Evolutionary conservation across 192 early-diverging fungal genomes (phyloP), one percentile per base, ranked within the genome.

Genomic region (Obelidium mucronatum): DNA sequence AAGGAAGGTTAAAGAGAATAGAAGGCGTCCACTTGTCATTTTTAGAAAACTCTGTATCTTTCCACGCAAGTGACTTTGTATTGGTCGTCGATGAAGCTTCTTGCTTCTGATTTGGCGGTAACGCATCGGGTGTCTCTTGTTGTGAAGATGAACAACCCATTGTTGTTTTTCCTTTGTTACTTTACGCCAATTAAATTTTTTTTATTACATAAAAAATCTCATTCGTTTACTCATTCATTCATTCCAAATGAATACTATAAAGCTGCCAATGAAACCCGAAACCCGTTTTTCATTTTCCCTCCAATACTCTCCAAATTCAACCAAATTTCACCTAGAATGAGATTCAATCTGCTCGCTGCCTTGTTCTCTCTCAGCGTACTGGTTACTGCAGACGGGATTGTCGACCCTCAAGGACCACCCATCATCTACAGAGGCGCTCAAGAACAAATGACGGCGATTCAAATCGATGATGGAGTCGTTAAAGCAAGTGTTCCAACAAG

Each of bases 71-170:
- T 28, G 19, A 8, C 8, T 22, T n/a, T n/a, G n/a, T n/a, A n/a
- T n/a, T 5, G 52, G 5, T 40, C 8, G 4, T 40, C n/a, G 5
- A 22, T 35, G 51, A 22, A 17, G 26, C 69, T 39, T 0, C 28
- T 65, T 28, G 17, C 48, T 31, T 68, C 28, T 24, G 0, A n/a
- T 1, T 15, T 56, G 54, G 51, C 15, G 17, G 5, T 52, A 35
- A 15, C n/a, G n/a, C n/a, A n/a, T 72, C 6, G 67, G 24, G 67
- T 44, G 30, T 67, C 66, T 39, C 53, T 28, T 30, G 17, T 37
- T 72, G n/a, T 6, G 69, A 72, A 3, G 69, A 56, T 3, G 52
- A 13, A 35, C 69, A 72, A 8, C 69, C 69, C 69, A 72, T 72
- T 72, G 39, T 52, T 51, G 28, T n/a, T n/a, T n/a, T n/a, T n/a